Evolutionary conservation across 805 yeast species (phyloP).

Genomic region (Metschnikowia matae): DNA sequence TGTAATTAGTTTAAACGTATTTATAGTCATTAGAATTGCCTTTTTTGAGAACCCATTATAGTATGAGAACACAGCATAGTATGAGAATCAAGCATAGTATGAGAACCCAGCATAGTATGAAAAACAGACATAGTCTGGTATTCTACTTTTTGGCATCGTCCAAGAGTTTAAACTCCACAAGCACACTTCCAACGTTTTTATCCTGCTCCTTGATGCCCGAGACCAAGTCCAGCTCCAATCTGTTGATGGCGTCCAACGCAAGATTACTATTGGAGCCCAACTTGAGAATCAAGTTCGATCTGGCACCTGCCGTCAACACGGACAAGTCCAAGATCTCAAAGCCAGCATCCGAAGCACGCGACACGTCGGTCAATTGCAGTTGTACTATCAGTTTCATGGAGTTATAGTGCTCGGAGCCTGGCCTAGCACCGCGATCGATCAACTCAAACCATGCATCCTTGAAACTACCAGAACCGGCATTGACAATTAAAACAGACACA

Average conservation of each 20-base stretch:
- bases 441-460: slow-evolving; percentile 68
- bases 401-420: slow-evolving; percentile 46
- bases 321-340: slow-evolving; percentile 39
- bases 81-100: no score
- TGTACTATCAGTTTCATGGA: slow-evolving; percentile 39
- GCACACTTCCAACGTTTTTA: slow-evolving; percentile 15
- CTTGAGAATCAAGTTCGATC: slow-evolving; percentile 38
- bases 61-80: no score
- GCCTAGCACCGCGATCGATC: slow-evolving; percentile 65
- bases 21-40: background rate
- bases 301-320: slow-evolving; percentile 57
- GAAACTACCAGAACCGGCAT: slow-evolving; percentile 79
- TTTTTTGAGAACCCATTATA: no score
- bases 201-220: slow-evolving; percentile 12
- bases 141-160: background rate
- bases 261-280: slow-evolving; percentile 25
- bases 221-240: slow-evolving; percentile 14
- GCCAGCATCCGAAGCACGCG: slow-evolving; percentile 26
- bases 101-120: no score
- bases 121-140: no score
- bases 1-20: slow-evolving; percentile 4
- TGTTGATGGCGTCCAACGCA: slow-evolving; percentile 7
- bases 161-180: slow-evolving; percentile 13
- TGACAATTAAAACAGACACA: slow-evolving; percentile 76
- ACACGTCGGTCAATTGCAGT: slow-evolving; percentile 21